Base-by-base conservation (phyloP, 1,284 basidiomycete species). In the Ceraceosorus guamensis region DNA sequence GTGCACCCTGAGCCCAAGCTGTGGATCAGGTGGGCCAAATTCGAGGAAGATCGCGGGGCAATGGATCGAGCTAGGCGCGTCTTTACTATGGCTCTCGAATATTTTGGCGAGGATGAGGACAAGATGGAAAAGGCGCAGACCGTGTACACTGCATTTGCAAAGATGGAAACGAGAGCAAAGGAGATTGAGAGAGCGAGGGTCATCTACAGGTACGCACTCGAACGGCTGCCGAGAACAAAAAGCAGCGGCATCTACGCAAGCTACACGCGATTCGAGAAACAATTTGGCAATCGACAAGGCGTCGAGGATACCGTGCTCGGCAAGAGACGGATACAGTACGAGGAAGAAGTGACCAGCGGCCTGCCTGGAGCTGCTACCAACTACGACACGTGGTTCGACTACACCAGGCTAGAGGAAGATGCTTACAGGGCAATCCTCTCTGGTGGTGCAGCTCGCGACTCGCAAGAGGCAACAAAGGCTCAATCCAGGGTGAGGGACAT, bases 341-440 rank as follows among this genome's bases (percentile, higher is more conserved):
- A 75, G 58, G 73, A 75, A 50, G 62, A 70, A 51, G 48, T 70
- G 24, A 44, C 53, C 18, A 55, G 60, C 33, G 55, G 57, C 1
- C n/a, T n/a, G n/a, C 33, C 48, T 33, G 59, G 57, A 2, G 56
- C 55, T 48, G 96, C 76, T 91, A 31, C 61, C n/a, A 95, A 97
- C 77, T 98, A 97, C 71, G 93, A 98, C 77, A 87, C 88, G 1
- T 99, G 95, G 95, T 97, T 97, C 75, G 95, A 97, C 71, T 95
- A 95, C 69, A 83, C 90, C 10, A 83, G 91, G 4, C 77, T 99
- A 18, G 93, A 98, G 76, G 95, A 98, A 77, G 88, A 87, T 44
- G 88, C 91, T 0, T 83, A 85, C 66, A 80, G 83, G 31, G 84
- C 89, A 53, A 58, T 73, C 0, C 2, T 60, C 10, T 48, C 60